Conservation (phyloP, 306 rosid genomes). For the Citrullus amarus region DNA sequence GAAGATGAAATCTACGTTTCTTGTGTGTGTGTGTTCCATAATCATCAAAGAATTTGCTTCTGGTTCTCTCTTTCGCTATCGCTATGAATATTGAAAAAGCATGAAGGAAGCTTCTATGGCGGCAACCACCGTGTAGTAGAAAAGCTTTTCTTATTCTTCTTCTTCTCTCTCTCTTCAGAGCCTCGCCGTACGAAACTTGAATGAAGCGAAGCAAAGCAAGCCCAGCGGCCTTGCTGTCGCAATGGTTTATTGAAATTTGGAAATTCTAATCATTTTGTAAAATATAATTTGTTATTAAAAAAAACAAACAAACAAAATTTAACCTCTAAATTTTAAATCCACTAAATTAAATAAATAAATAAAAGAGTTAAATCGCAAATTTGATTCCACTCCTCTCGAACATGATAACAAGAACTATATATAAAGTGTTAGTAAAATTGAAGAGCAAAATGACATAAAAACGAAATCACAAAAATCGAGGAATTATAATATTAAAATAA, state of each 20-base stretch:
- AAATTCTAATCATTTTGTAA: background rate
- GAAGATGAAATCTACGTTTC: conserved; percentile 17
- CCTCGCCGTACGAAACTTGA: background rate
- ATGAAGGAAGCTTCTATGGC: conserved; percentile 43
- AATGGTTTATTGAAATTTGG: background rate
- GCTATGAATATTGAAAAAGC: conserved; percentile 1
- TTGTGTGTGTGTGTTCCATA: conserved; percentile 6
- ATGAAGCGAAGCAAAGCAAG: background rate
- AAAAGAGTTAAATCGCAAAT: too few species aligned
- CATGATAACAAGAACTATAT: too few species aligned
- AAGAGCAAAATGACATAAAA: too few species aligned
- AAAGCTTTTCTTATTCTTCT: conserved; percentile 9
- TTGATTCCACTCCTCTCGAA: too few species aligned
- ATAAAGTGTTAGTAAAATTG: too few species aligned
- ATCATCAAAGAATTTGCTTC: conserved; percentile 8
- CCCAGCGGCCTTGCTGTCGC: background rate
- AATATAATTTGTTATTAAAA: too few species aligned
- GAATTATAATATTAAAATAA: too few species aligned
- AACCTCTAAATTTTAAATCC: too few species aligned
- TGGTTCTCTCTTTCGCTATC: background rate
- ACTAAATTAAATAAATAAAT: too few species aligned
- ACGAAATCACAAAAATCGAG: too few species aligned
- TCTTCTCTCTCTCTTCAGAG: background rate
- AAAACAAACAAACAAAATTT: too few species aligned
- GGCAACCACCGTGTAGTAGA: conserved; percentile 33